Evolutionary conservation across 2,329 filamentous ascomycete species (phyloP), one percentile per base, ranked within the genome.

Genomic region (Aspergillus fijiensis): DNA sequence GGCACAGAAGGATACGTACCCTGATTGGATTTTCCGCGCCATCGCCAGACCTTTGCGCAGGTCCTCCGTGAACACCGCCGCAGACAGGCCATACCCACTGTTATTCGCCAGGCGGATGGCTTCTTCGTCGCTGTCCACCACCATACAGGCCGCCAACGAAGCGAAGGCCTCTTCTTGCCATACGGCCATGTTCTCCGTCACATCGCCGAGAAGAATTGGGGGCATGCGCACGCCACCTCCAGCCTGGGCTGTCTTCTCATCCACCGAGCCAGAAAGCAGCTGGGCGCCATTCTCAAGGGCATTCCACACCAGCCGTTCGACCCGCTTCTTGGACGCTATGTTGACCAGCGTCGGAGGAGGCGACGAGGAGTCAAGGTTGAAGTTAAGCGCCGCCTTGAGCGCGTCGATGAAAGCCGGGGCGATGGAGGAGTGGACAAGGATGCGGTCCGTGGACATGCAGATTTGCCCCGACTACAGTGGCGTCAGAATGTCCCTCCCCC

Each of bases 381-480:
- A 77, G 64, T 27, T 70, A 0, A 80, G 71, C 3, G 79, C 78
- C 1, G 60, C 70, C 59, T 81, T 79, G 21, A 85, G 76, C 0
- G 79, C 80, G 12, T 76, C 70, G n/a, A 76, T 79, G 72, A 89
- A 88, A 3, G 79, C 70, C 5, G 76, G 72, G 49, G 79, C 77
- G 62, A 88, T 79, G 45, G 76, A 78, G 53, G 79, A 78, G 71
- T 87, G 81, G n/a, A 88, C 81, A 25, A 87, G 72, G 58, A 93
- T 87, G 19, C 87, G 83, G 75, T 95, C 91, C 0, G 90, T 94
- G 25, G 84, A 82, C 90, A 95, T 94, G 80, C 91, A 95, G 48
- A 94, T 87, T 74, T 96, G 91, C 0, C 91, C 91, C 2, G 81
- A 72, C 71, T 77, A 52, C 31, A 19, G 65, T n/a, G 29, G 14